Percentiles rank a stretch among this genome's conserved stretches.
Conservation (phyloP, 768 basidiomycete genomes). For the Rhizopogon rudus region DNA sequence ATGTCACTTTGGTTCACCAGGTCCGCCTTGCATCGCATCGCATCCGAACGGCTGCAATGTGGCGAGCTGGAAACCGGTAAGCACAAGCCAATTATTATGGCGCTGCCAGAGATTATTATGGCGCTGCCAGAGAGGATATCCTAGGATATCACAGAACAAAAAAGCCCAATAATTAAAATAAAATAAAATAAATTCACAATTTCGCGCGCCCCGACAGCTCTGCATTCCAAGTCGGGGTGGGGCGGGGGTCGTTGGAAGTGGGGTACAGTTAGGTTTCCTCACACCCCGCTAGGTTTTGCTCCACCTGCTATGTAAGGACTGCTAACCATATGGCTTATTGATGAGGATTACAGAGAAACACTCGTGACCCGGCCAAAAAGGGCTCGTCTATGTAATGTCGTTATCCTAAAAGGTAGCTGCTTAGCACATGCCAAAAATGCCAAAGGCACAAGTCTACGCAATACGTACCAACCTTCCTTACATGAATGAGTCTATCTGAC, state of each 20-base stretch:
- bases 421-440: constrained; percentile 1
- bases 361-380: background rate
- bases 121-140: too few species aligned
- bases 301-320: background rate
- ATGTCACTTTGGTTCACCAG: background rate
- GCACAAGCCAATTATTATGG: too few species aligned
- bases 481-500: background rate
- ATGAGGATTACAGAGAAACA: background rate
- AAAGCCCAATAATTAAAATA: background rate
- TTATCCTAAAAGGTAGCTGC: background rate
- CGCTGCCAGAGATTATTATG: too few species aligned
- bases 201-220: background rate
- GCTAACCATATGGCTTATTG: background rate
- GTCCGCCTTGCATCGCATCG: background rate
- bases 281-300: background rate
- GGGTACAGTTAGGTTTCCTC: background rate
- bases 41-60: background rate
- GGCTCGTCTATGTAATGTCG: background rate
- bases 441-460: background rate
- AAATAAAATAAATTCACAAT: background rate
- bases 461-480: background rate
- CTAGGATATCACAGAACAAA: too few species aligned
- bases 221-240: too few species aligned
- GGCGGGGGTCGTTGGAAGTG: too few species aligned
- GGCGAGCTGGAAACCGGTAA: too few species aligned